A percentile compares a stretch with the other conserved stretches of the same genome.
Evolutionary conservation across 371 early-diverging fungal genomes (phyloP).

Genomic region (Mucor mucedo): DNA sequence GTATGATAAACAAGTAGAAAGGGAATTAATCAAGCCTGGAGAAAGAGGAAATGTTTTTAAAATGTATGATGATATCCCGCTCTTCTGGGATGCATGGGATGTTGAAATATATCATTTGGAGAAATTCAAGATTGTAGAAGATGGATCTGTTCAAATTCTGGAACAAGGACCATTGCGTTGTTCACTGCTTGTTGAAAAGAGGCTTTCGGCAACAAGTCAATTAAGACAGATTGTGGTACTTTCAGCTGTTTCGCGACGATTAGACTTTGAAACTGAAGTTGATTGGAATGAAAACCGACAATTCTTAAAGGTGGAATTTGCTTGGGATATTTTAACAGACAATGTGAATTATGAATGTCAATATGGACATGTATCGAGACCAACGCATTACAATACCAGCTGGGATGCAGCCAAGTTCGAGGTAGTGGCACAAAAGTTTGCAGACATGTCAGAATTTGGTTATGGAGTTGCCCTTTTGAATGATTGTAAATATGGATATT

Average conservation of each 20-base stretch:
- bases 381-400: constrained; percentile 91
- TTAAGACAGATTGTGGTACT: constrained; percentile 76
- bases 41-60: constrained; percentile 75
- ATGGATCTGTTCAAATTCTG: constrained; percentile 53
- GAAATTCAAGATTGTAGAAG: constrained; percentile 62
- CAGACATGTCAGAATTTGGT: constrained; percentile 88
- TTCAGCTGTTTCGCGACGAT: constrained; percentile 66
- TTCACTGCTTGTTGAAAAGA: constrained; percentile 66
- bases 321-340: constrained; percentile 80
- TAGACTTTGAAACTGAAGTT: constrained; percentile 89
- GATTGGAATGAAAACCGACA: constrained; percentile 93
- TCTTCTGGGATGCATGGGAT: constrained; percentile 59
- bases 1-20: constrained; percentile 63
- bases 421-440: constrained; percentile 94
- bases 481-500: constrained; percentile 88
- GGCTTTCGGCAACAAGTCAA: constrained; percentile 64
- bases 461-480: constrained; percentile 90
- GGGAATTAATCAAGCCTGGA: constrained; percentile 76
- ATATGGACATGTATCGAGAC: constrained; percentile 85
- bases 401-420: constrained; percentile 95
- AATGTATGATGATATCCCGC: constrained; percentile 78
- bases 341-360: constrained; percentile 91
- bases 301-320: constrained; percentile 90
- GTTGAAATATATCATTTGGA: constrained; percentile 91
- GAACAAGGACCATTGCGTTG: constrained; percentile 88